Conservation (phyloP, 257 asterid species). For the Haberlea rhodopensis region DNA sequence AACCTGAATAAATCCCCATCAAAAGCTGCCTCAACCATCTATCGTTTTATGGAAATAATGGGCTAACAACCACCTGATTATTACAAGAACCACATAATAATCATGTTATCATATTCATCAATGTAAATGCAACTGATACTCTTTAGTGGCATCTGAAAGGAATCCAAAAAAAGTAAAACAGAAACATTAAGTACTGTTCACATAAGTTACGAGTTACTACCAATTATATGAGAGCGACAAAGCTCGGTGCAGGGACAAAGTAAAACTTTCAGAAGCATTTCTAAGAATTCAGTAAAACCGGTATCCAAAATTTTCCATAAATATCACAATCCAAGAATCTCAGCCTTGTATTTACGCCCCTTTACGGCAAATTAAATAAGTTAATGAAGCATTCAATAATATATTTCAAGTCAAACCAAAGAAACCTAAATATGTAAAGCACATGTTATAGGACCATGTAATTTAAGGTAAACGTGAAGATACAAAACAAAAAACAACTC, state of each 20-base stretch:
- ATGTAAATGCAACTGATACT: not conserved
- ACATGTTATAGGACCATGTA: not conserved
- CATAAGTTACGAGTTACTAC: no score
- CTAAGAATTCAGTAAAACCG: not conserved
- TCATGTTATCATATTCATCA: not conserved
- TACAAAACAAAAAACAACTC: not conserved
- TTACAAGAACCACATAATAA: not conserved
- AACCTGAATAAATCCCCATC: not conserved
- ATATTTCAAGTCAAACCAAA: not conserved
- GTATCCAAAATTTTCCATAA: not conserved
- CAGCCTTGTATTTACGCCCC: not conserved
- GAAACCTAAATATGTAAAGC: not conserved
- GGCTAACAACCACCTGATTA: not conserved
- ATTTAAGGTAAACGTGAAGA: not conserved
- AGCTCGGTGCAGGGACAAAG: no score
- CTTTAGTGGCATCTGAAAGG: not conserved
- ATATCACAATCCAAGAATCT: not conserved
- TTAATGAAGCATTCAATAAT: not conserved
- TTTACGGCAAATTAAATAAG: not conserved
- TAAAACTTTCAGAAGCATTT: no score
- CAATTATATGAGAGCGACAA: no score
- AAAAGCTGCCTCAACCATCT: not conserved
- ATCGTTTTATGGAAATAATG: not conserved
- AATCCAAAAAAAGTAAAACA: not conserved
- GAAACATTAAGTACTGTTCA: no score